Conservation (phyloP, 306 rosid species). For the Dalbergia cultrata region DNA sequence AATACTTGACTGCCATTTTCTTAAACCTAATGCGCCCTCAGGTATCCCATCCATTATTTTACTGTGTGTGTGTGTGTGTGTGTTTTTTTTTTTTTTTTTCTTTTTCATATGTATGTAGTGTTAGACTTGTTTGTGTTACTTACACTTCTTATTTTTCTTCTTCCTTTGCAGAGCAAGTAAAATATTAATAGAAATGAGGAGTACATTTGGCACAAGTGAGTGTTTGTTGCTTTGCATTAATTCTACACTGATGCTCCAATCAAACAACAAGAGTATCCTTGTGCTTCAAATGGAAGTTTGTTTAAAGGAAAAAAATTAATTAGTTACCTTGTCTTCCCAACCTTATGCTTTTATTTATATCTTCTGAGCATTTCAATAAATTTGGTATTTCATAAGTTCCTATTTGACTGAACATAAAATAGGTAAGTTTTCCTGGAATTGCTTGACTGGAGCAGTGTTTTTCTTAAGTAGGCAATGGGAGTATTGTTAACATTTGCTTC, state of each 20-base stretch:
- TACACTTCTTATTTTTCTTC: constrained; percentile 4
- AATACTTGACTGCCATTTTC: constrained; percentile 24
- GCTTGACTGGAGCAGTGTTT: constrained; percentile 26
- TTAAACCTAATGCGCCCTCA: constrained; percentile 23
- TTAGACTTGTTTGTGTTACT: constrained; percentile 46
- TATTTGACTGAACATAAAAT: constrained; percentile 7
- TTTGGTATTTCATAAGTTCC: background rate
- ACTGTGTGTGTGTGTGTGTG: background rate
- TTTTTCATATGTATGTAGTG: constrained; percentile 35
- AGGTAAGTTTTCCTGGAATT: constrained; percentile 20
- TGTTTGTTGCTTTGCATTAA: constrained; percentile 83
- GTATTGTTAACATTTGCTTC: constrained; percentile 14
- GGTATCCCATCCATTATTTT: constrained; percentile 20
- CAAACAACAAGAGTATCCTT: constrained; percentile 79
- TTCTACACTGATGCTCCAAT: constrained; percentile 70
- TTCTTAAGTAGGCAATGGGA: background rate
- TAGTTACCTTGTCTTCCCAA: constrained; percentile 10
- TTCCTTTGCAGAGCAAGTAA: constrained; percentile 70
- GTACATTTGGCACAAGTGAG: constrained; percentile 78
- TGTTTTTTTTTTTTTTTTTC: too few species aligned
- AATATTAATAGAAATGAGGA: constrained; percentile 82
- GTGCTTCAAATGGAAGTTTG: constrained; percentile 80
- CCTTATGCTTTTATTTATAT: constrained; percentile 21
- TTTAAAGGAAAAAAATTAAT: constrained; percentile 10
- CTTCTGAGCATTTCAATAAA: background rate